Evolutionary conservation across 1,284 basidiomycete species (phyloP), one percentile per base, ranked within the genome.

Genomic region (Boletus semigastroideus): DNA sequence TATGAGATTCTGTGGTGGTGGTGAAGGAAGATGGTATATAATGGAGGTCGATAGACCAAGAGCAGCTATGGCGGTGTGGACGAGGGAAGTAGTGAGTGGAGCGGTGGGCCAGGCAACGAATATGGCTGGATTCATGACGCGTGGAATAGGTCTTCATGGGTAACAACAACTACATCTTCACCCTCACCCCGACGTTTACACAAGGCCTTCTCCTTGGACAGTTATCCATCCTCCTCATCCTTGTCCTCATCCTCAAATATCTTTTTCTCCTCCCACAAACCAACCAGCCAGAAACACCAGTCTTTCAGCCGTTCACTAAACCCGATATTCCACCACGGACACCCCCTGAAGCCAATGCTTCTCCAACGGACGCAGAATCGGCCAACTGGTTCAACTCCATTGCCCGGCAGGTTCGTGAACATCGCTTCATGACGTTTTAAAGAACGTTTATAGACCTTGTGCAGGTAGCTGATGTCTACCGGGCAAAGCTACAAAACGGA

Each of bases 161-260:
- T 53, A 74, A 69, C 62, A 74, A 69, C 62, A 83, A 79, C 64
- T 84, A 84, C 68, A 65, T 90, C 46, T 81, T 90, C 61, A 84
- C 84, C 19, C 73, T 90, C 44, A 82, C 87, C 60, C 90, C 87
- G 1, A 92, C 88, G 2, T 92, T 92, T 68, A 91, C 90, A 0
- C 90, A 92, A 66, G 90, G 90, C 34, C 78, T 92, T 41, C 74
- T 92, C 28, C 70, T 92, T 28, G 90, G 90, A 53, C 90, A 92
- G 63, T 72, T 90, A 31, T 91, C 89, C 33, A 84, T 92, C 56
- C 74, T 92, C 46, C 61, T 84, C 46, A 74, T 92, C 28, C 76
- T 92, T 30, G 75, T 73, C 34, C 72, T 90, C 58, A 76, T 92
- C 57, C 80, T 92, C 70, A 88, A 87, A 66, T 90, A 91, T 65